phyloP scores from a whole-genome alignment of 176 grass and related monocot species.

The Pharus latifolius region DNA sequence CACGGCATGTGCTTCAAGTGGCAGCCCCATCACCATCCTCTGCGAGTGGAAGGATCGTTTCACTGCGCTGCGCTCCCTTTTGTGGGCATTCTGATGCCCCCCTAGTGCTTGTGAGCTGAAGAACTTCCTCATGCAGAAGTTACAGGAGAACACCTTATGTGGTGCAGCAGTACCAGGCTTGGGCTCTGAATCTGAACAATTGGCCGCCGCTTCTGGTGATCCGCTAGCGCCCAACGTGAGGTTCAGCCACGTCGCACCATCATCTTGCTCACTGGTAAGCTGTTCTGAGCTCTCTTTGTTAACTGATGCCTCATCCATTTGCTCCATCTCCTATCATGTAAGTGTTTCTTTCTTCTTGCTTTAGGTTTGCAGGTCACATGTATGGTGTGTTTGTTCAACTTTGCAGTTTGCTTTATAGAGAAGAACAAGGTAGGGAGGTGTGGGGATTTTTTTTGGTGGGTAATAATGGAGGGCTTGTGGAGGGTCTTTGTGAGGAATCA shows the following conservation, averaged over 20 bases:
- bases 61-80: conserved; percentile 65
- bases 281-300: conserved; percentile 34
- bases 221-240: conserved; percentile 32
- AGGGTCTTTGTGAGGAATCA: conserved; percentile 43
- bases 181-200: conserved; percentile 27
- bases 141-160: conserved; percentile 85
- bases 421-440: conserved; percentile 30
- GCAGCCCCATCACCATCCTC: conserved; percentile 56
- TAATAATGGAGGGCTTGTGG: conserved; percentile 58
- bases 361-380: conserved; percentile 4
- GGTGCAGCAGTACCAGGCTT: conserved; percentile 24
- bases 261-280: conserved; percentile 32
- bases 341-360: not conserved
- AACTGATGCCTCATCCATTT: conserved; percentile 37
- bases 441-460: conserved; percentile 28
- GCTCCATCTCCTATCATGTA: conserved; percentile 30
- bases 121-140: conserved; percentile 85
- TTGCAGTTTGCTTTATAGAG: conserved; percentile 58
- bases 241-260: conserved; percentile 45
- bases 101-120: conserved; percentile 85
- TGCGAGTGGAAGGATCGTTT: conserved; percentile 57
- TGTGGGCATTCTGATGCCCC: conserved; percentile 89
- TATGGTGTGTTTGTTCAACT: conserved; percentile 28
- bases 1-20: conserved; percentile 60
- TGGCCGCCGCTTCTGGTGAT: conserved; percentile 16